phyloP scores from a whole-genome alignment of 176 grass and related monocot species.

The sorghum (Sorghum bicolor) region DNA sequence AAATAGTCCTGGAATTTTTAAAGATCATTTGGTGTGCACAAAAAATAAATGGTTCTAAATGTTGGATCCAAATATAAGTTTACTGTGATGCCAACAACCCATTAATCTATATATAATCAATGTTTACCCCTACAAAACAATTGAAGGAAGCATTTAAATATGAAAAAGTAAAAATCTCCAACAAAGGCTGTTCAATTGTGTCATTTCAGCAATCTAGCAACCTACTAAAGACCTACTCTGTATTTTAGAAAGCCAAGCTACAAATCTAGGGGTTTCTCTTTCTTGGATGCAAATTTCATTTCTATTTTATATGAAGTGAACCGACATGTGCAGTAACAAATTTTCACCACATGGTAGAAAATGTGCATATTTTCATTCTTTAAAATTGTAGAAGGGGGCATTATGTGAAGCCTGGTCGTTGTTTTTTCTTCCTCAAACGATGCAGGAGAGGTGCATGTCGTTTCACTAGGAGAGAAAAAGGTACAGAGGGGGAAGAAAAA shows the following conservation, averaged over 20 bases:
- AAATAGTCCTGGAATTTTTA: neutral
- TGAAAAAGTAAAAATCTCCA: neutral
- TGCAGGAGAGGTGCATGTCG: neutral
- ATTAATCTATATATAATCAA: neutral
- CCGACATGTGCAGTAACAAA: neutral
- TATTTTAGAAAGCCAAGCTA: neutral
- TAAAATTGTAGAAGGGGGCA: neutral
- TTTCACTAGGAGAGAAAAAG: neutral
- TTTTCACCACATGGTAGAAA: neutral
- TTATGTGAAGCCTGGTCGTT: neutral
- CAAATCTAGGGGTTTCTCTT: neutral
- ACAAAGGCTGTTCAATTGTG: neutral
- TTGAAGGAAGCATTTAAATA: neutral
- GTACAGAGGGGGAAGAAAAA: neutral
- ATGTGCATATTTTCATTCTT: neutral
- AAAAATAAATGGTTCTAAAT: neutral
- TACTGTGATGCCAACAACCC: neutral
- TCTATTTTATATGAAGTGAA: neutral
- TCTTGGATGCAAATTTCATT: neutral
- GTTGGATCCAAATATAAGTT: neutral
- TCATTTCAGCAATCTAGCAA: neutral
- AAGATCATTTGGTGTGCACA: neutral
- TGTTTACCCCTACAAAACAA: neutral
- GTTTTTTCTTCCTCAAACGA: neutral
- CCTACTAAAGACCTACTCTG: neutral